Evolutionary conservation across 164 flowering plant genomes (phyloP), one percentile per base, ranked within the genome.

Genomic region (Brasenia schreberi): DNA sequence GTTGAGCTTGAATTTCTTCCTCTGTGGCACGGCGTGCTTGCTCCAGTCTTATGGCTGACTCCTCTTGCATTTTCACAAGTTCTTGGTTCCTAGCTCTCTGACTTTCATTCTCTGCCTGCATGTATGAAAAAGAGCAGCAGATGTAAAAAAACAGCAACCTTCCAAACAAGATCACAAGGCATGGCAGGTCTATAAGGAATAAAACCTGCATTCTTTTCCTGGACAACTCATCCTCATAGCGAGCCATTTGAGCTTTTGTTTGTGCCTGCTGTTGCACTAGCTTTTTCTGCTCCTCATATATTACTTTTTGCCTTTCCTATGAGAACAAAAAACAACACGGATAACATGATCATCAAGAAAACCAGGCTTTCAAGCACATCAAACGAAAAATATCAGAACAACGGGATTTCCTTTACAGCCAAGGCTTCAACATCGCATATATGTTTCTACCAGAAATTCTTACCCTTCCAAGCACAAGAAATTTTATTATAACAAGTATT

Each of bases 41-140:
- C 75, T 94, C 97, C 70, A 75, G 92, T 77, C 90, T 82, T 39
- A 83, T 82, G 61, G 88, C 66, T 64, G 95, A 89, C 58, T 94
- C 92, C 73, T 91, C 98, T 83, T 94, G 98, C 84, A 91, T 69
- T 77, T 83, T 83, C 14, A 91, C 98, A 62, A 94, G 94, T 74
- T 94, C 97, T 69, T 84, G 86, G 75, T 94, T 94, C 72, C 97
- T 85, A 43, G 80, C 74, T 71, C 95, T 83, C 6, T 87, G 95
- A 56, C 64, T 71, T 67, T 91, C 97, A 87, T 89, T 83, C 59
- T 91, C 98, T 61, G 85, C 85, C 98, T 94, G 81, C 66, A 76
- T 19, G 45, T 68, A 49, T 7, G 9, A 44, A 62, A 62, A 4
- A 53, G 14, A 9, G 16, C 9, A 49, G 4, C 10, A 49, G 56